phyloP scores from a whole-genome alignment of 306 rosid genomes.

The Macrotyloma uniflorum region DNA sequence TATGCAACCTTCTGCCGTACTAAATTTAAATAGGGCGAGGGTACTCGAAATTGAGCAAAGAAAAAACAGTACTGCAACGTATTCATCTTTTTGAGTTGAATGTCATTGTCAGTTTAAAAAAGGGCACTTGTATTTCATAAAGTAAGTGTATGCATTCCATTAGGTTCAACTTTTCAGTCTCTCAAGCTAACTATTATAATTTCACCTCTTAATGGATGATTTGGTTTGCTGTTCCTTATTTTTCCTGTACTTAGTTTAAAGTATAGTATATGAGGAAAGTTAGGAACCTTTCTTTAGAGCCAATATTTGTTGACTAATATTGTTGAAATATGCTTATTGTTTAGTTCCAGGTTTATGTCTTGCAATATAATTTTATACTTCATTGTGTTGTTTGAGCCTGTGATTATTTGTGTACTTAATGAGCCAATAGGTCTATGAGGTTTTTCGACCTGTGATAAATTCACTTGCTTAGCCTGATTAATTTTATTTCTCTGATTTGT shows the following conservation, averaged over 20 bases:
- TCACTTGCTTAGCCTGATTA: slow-evolving; percentile 11
- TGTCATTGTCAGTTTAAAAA: slow-evolving; percentile 13
- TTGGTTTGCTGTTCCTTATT: slow-evolving; percentile 12
- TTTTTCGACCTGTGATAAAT: not conserved
- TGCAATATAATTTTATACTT: slow-evolving; percentile 13
- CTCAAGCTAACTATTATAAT: not conserved
- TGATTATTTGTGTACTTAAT: not conserved
- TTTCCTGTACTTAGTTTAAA: not conserved
- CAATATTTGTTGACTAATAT: not conserved
- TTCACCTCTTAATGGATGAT: not conserved
- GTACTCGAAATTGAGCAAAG: slow-evolving; percentile 12
- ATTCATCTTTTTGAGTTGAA: not conserved
- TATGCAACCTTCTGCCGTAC: slow-evolving; percentile 11
- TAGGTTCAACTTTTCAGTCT: not conserved
- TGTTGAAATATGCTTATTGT: not conserved
- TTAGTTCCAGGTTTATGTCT: not conserved
- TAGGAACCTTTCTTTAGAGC: not conserved
- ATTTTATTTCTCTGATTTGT: slow-evolving; percentile 13
- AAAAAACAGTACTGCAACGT: not conserved
- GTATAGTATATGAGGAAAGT: not conserved
- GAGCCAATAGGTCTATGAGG: not conserved
- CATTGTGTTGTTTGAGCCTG: not conserved
- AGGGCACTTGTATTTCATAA: not conserved
- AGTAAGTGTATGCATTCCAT: slow-evolving; percentile 11
- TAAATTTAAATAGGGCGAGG: slow-evolving; percentile 23